Conservation (phyloP, 345 rosid genomes). For the Erysimum cheiranthoides region DNA sequence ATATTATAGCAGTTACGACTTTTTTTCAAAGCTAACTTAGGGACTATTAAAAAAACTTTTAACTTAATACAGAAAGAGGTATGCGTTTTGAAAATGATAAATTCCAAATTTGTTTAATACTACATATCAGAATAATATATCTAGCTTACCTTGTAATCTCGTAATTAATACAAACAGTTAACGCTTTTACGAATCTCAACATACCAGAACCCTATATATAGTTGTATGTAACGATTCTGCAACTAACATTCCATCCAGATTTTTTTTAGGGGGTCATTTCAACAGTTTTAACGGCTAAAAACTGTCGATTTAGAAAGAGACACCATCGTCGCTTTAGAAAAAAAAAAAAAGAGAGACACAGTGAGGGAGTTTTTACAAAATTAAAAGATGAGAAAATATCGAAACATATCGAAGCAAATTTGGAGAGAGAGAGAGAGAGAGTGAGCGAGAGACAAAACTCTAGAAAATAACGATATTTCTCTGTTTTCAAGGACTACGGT, state of each 20-base stretch:
- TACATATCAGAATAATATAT: not conserved
- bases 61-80: not conserved
- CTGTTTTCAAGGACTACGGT: constrained; percentile 30
- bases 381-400: not conserved
- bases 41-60: not conserved
- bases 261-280: constrained; percentile 2
- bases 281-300: constrained; percentile 46
- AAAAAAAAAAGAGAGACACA: not conserved
- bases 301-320: constrained; percentile 39
- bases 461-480: constrained; percentile 39
- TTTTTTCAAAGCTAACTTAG: constrained; percentile 10
- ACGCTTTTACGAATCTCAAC: constrained; percentile 6
- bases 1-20: constrained; percentile 15
- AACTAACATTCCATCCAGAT: constrained; percentile 21
- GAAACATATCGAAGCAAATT: not conserved
- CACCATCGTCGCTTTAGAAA: not conserved
- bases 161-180: constrained; percentile 2
- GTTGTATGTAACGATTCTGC: constrained; percentile 31
- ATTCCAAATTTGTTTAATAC: not conserved
- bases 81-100: constrained; percentile 3
- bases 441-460: constrained; percentile 25
- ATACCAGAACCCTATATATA: not conserved
- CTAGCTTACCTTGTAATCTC: not conserved
- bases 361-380: not conserved
- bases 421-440: not conserved